Conservation (phyloP, 257 asterid species). For the Apocynum venetum region DNA sequence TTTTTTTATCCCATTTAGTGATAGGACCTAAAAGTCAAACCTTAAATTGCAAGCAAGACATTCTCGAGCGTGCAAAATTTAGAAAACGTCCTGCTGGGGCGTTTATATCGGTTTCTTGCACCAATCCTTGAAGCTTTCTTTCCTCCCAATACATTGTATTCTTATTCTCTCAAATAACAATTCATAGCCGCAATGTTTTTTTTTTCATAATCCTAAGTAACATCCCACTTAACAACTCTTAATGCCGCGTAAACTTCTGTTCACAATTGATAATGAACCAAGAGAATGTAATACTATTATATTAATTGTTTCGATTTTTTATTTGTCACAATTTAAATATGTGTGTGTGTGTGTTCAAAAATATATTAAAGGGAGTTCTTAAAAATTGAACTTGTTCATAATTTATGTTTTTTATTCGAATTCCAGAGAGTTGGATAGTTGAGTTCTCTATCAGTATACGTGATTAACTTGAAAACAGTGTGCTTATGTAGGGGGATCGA, state of each 20-base stretch:
- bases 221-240: neutral
- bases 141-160: constrained; percentile 4
- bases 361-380: no score
- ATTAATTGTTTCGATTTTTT: no score
- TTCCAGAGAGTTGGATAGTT: no score
- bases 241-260: neutral
- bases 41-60: constrained; percentile 10
- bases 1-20: no score
- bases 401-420: no score
- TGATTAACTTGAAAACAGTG: no score
- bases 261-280: neutral
- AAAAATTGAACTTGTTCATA: no score
- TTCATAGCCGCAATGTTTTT: constrained; percentile 3
- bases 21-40: neutral
- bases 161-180: neutral
- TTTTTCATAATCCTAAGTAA: neutral
- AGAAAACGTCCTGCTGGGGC: neutral
- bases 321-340: no score
- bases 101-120: neutral
- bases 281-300: no score
- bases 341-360: no score
- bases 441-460: no score
- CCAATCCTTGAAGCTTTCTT: neutral
- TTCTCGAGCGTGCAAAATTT: neutral
- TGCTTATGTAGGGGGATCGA: no score